These are phyloP conservation scores for Agastache rugosa DNA, from an alignment of 257 asterid species.

Conservation along the genomic window DNA sequence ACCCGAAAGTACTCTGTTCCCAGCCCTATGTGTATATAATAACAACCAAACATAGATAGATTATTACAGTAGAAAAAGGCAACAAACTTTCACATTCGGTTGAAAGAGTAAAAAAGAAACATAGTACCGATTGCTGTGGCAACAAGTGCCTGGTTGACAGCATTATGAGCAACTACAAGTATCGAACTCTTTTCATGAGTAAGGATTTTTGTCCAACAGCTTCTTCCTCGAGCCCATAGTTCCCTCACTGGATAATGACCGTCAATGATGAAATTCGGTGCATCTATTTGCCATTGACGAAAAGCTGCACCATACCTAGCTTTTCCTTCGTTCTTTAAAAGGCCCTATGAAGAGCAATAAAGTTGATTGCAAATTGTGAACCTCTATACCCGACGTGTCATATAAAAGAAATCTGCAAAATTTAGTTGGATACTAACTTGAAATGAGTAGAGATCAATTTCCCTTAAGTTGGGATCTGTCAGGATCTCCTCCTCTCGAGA, in stretches of 20 bases:
- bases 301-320: constrained; percentile 80
- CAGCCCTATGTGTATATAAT: constrained; percentile 50
- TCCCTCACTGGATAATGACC: constrained; percentile 96
- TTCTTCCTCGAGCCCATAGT: constrained; percentile 85
- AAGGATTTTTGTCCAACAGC: constrained; percentile 81
- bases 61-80: neutral
- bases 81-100: neutral
- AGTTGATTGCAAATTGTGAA: neutral
- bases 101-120: neutral
- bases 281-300: constrained; percentile 91
- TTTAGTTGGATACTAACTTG: constrained; percentile 59
- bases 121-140: constrained; percentile 88
- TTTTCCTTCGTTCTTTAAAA: constrained; percentile 85
- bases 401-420: neutral
- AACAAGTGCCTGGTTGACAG: constrained; percentile 96
- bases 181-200: constrained; percentile 75
- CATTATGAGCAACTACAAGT: constrained; percentile 96
- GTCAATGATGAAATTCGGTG: constrained; percentile 81
- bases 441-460: constrained; percentile 93
- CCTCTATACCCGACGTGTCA: no score
- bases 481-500: constrained; percentile 73
- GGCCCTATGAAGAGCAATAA: constrained; percentile 60
- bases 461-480: constrained; percentile 80
- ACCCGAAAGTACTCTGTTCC: constrained; percentile 85
- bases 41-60: constrained; percentile 14